A percentile compares a stretch with the other conserved stretches of the same genome.
phyloP scores from a whole-genome alignment of 371 early-diverging fungal species.

The Mucor irregularis region DNA sequence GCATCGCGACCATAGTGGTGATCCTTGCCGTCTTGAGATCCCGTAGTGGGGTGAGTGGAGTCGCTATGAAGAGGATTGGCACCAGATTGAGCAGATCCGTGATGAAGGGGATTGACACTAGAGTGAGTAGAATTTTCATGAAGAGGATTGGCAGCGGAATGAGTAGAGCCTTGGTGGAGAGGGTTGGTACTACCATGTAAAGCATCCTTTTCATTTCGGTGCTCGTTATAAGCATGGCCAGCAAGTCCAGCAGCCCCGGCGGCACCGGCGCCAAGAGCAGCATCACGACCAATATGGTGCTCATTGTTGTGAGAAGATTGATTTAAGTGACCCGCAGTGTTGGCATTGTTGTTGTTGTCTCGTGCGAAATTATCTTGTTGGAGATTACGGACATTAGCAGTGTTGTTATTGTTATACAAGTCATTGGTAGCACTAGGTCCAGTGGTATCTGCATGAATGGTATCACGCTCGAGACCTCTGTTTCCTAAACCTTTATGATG shows the following conservation, averaged over 20 bases:
- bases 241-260: conserved; percentile 18
- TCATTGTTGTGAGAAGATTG: not conserved
- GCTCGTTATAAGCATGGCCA: conserved; percentile 2
- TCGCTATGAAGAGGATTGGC: too few relatives aligned
- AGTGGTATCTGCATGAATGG: too few relatives aligned
- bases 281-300: not conserved
- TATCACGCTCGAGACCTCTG: not conserved
- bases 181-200: not conserved
- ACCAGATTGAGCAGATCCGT: not conserved
- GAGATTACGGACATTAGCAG: not conserved
- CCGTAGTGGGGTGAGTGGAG: not conserved
- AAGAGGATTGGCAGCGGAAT: too few relatives aligned
- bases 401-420: too few relatives aligned
- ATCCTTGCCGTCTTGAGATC: not conserved
- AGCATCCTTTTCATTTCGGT: not conserved
- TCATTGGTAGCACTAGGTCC: too few relatives aligned
- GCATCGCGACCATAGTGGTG: conserved; percentile 10
- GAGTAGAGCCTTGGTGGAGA: not conserved
- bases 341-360: not conserved
- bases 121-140: not conserved
- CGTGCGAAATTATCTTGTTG: not conserved
- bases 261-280: conserved; percentile 1
- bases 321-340: not conserved
- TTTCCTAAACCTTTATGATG: not conserved
- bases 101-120: not conserved